Evolutionary conservation across 768 basidiomycete species (phyloP), one percentile per base, ranked within the genome.

Genomic region (Mycena venus): DNA sequence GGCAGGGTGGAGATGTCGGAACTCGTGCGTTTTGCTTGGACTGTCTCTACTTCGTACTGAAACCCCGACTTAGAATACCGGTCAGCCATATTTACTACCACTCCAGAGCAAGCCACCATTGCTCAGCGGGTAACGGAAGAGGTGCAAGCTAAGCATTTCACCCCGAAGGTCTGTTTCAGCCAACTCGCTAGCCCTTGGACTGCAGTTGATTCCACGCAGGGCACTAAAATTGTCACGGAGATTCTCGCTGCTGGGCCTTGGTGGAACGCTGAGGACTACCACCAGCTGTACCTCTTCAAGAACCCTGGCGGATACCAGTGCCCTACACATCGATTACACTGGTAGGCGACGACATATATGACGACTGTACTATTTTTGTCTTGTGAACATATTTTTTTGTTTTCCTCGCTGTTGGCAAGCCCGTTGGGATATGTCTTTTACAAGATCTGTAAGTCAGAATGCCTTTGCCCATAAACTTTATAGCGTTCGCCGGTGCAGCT

Each of bases 231-330:
- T 62, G 90, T 89, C 8, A 95, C 94, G 0, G 82, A 88, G 75
- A 91, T 95, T 60, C 78, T 84, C 17, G 78, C 84, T 2, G 90
- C 90, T 1, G 89, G 88, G 2, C 81, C 85, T 6, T 95, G 93
- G 93, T 93, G 87, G 77, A 80, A 90, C 56, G 90, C 90, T 0
- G 90, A 91, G 80, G 85, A 89, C 5, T 92, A 93, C 78, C 90
- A 92, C 82, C 92, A 93, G 72, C 83, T 90, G 60, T 92, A 91
- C 78, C 82, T 86, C 74, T 88, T 89, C 81, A 90, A 90, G 82
- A 93, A 95, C 80, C 93, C 94, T 1, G 77, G 80, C 2, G 94
- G 94, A 4, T 95, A 95, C 80, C 91, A 93, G 74, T 95, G 94
- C 82, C 90, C 94, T 0, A 93, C 91, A 2, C 94, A 94, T 79